These are phyloP conservation scores for Penicillium turbatum DNA, from an alignment of 495 filamentous ascomycete species.

Conservation along the genomic window DNA sequence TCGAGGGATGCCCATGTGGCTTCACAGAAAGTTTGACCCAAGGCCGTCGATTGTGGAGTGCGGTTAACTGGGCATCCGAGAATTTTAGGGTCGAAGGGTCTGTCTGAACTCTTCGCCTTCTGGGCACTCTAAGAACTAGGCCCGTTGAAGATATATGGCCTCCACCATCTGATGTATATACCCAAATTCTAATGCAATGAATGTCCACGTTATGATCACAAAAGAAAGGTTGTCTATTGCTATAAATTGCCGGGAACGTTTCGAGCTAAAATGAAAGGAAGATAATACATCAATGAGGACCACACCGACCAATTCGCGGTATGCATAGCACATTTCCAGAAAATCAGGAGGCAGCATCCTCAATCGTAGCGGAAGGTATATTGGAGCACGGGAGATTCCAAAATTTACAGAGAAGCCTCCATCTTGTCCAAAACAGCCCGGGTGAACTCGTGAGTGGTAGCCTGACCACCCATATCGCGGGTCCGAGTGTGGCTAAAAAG, in stretches of 20 bases:
- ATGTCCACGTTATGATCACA: slow-evolving; percentile 8
- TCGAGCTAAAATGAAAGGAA: slow-evolving; percentile 28
- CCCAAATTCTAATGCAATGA: slow-evolving; percentile 9
- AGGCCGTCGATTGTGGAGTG: not conserved
- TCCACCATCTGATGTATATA: slow-evolving; percentile 8
- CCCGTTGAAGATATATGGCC: not conserved
- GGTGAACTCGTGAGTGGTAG: slow-evolving; percentile 92
- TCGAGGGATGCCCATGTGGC: not conserved
- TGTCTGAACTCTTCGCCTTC: not conserved
- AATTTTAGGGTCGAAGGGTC: not conserved
- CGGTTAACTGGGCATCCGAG: not conserved
- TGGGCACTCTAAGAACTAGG: not conserved
- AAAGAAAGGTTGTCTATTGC: slow-evolving; percentile 27
- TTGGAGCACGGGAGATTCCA: slow-evolving; percentile 11
- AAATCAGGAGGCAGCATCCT: slow-evolving; percentile 9
- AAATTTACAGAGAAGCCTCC: slow-evolving; percentile 58
- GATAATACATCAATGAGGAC: slow-evolving; percentile 34
- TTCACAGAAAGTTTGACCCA: not conserved
- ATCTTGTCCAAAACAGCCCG: slow-evolving; percentile 88
- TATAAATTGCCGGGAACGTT: slow-evolving; percentile 24
- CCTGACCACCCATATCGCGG: slow-evolving; percentile 88
- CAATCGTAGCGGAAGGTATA: slow-evolving; percentile 23
- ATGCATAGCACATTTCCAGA: slow-evolving; percentile 8
- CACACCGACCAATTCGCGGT: slow-evolving; percentile 10
- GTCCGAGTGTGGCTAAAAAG: slow-evolving; percentile 69